These are phyloP conservation scores for Huntiella decipiens DNA, from an alignment of 2,329 filamentous ascomycete species.

Conservation along the genomic window DNA sequence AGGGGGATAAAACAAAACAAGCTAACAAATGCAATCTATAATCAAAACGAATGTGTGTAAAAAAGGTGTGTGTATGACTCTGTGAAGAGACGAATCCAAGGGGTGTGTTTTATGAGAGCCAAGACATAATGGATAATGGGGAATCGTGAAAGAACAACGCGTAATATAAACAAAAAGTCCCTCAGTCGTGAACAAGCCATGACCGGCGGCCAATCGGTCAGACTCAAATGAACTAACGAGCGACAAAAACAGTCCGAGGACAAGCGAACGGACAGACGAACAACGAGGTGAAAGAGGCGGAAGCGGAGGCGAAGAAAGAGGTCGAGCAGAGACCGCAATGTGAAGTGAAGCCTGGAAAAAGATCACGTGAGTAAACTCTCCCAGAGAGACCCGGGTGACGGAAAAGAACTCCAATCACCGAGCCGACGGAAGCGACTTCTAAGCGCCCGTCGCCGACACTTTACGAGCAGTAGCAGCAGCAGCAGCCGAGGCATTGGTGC, in stretches of 20 bases:
- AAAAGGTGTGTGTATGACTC: no score
- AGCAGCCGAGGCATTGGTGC: slow-evolving; percentile 17
- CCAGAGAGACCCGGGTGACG: slow-evolving; percentile 3
- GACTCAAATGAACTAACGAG: not conserved
- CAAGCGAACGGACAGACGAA: not conserved
- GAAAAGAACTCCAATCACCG: slow-evolving; percentile 13
- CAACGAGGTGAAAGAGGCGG: not conserved
- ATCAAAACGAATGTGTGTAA: slow-evolving; percentile 3
- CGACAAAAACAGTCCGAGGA: not conserved
- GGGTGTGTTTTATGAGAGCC: slow-evolving; percentile 3
- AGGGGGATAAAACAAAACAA: no score
- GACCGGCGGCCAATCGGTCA: not conserved
- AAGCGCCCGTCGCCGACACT: slow-evolving; percentile 26
- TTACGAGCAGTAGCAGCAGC: slow-evolving; percentile 31
- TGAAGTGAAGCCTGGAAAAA: not conserved
- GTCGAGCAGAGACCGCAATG: slow-evolving; percentile 7
- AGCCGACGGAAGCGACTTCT: slow-evolving; percentile 14
- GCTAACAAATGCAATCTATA: not conserved
- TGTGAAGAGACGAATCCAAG: not conserved
- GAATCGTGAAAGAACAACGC: slow-evolving; percentile 6
- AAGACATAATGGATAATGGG: no score
- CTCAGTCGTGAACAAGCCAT: slow-evolving; percentile 10
- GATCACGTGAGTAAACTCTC: not conserved
- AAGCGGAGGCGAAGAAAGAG: not conserved
- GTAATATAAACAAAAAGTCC: slow-evolving; percentile 11